A percentile compares a stretch with the other conserved stretches of the same genome.
phyloP scores from a whole-genome alignment of 1,284 basidiomycete genomes.

The Pterulicium gracile region DNA sequence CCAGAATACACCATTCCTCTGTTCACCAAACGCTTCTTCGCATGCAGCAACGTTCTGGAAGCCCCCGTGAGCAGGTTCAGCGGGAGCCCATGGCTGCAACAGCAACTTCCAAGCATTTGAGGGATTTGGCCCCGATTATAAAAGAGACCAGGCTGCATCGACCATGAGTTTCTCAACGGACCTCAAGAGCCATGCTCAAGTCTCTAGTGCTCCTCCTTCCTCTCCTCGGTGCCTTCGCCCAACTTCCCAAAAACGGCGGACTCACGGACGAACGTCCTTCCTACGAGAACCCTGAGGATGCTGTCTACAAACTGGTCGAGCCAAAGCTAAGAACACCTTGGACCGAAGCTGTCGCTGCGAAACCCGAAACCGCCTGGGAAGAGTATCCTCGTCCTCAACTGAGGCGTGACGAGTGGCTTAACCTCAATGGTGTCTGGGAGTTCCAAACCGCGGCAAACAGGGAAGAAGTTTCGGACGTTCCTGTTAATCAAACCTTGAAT shows the following conservation, averaged over 20 bases:
- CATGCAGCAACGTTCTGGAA: no score
- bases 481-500: slow-evolving; percentile 8
- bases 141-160: no score
- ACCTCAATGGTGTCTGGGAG: slow-evolving; percentile 12
- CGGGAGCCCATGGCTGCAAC: no score
- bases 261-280: slow-evolving; percentile 10
- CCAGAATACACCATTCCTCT: neutral
- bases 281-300: slow-evolving; percentile 10
- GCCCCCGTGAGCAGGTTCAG: neutral
- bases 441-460: slow-evolving; percentile 8
- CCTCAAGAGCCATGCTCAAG: neutral
- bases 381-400: slow-evolving; percentile 10
- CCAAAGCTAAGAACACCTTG: slow-evolving; percentile 11
- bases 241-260: slow-evolving; percentile 11
- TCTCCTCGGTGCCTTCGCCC: neutral
- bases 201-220: neutral
- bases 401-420: slow-evolving; percentile 8
- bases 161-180: no score
- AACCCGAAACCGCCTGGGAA: slow-evolving; percentile 9
- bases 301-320: slow-evolving; percentile 10
- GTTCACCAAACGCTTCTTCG: neutral
- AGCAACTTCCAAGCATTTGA: no score
- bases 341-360: slow-evolving; percentile 9
- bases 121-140: no score
- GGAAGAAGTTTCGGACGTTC: slow-evolving; percentile 8